Base-by-base conservation (phyloP, 768 basidiomycete genomes). In the Russula foetens region DNA sequence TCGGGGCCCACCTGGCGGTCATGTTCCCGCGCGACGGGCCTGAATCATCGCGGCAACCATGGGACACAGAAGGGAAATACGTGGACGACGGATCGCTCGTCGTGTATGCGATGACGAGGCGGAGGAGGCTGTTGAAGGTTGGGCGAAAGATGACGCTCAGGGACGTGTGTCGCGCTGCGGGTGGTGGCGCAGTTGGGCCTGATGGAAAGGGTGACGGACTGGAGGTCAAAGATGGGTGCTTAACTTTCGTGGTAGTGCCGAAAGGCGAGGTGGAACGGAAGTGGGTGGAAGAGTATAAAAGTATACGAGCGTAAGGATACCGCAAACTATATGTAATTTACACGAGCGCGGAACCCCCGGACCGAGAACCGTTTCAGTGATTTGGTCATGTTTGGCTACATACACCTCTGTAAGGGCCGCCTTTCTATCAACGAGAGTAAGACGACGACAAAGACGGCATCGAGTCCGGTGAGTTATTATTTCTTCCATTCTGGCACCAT, bases 231-330 rank as follows among this genome's bases (percentile, higher is more conserved):
- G 90, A 91, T 64, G 88, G 88, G 4, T 92, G 87, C 67, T 70
- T 96, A 67, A 84, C 84, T 6, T 88, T 95, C 70, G 84, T 82
- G 9, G 85, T 91, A 14, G 69, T 95, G 58, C 89, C 87, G 1
- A 90, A 82, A 70, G 90, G 90, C 1, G 79, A 77, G 7, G 81
- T 78, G 53, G 93, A 98, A 72, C 78, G 80, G 70, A 82, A 81
- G 63, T 98, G 94, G 94, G 82, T 97, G 35, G 85, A 88, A 24
- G 87, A 90, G 55, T 95, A 84, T 79, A 98, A 98, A 76, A 77
- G 74, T 66, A 72, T 62, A 11, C 71, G 81, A 69, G 76, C 21
- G 45, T 46, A 44, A n/a, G n/a, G n/a, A n/a, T n/a, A n/a, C n/a
- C n/a, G n/a, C n/a, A n/a, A n/a, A n/a, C n/a, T n/a, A n/a, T n/a